These are phyloP conservation scores for Lactuca sativa DNA, from an alignment of 129 eudicot species.

Conservation along the genomic window DNA sequence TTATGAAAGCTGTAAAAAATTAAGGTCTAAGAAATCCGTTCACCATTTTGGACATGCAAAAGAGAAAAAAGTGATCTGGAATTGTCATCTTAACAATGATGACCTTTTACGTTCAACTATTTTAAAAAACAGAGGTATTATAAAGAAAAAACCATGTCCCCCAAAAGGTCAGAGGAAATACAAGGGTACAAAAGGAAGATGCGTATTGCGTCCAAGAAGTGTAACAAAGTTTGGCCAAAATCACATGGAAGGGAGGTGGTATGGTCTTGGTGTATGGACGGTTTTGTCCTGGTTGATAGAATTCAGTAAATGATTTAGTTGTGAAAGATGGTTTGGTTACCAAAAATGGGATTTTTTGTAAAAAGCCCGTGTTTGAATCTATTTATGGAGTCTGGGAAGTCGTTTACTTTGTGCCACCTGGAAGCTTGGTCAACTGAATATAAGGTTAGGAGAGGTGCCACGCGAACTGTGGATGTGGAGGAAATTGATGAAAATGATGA, in stretches of 20 bases:
- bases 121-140: conserved; percentile 39
- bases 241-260: conserved; percentile 60
- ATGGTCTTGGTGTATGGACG: conserved; percentile 51
- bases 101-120: conserved; percentile 87
- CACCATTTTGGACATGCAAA: conserved; percentile 23
- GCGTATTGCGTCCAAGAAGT: conserved; percentile 77
- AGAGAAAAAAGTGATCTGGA: conserved; percentile 45
- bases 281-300: conserved; percentile 75
- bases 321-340: too few relatives aligned
- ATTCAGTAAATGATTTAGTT: conserved; percentile 58
- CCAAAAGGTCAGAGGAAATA: conserved; percentile 55
- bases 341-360: too few relatives aligned
- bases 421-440: too few relatives aligned
- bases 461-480: too few relatives aligned
- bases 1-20: too few relatives aligned
- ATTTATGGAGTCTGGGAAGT: too few relatives aligned
- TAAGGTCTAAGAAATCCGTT: conserved; percentile 31
- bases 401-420: too few relatives aligned
- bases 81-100: conserved; percentile 60
- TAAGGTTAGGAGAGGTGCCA: too few relatives aligned
- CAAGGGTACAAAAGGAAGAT: conserved; percentile 72
- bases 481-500: conserved; percentile 88
- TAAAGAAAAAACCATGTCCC: conserved; percentile 32
- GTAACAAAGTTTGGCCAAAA: conserved; percentile 59
- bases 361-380: too few relatives aligned